A percentile compares a stretch with the other conserved stretches of the same genome.
These are phyloP conservation scores for Botrytis byssoidea DNA, from an alignment of 2,329 filamentous ascomycete genomes.

Conservation along the genomic window DNA sequence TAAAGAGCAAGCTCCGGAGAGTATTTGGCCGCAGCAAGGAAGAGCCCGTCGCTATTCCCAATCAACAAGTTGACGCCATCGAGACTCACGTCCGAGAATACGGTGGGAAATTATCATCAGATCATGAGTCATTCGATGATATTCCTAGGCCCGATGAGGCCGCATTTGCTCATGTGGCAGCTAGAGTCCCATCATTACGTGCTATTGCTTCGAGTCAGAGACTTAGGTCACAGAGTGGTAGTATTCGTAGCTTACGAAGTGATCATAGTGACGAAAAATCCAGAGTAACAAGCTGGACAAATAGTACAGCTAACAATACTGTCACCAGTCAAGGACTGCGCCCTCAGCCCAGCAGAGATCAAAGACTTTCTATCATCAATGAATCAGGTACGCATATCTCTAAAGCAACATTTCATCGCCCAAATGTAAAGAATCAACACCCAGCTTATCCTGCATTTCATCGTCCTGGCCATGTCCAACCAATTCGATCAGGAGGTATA, in stretches of 20 bases:
- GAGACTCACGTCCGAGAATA: slow-evolving; percentile 36
- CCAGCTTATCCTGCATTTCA: slow-evolving; percentile 33
- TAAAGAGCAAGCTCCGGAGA: slow-evolving; percentile 61
- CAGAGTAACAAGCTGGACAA: slow-evolving; percentile 68
- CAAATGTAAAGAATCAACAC: slow-evolving; percentile 33
- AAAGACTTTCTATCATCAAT: slow-evolving; percentile 64
- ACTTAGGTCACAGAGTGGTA: slow-evolving; percentile 54
- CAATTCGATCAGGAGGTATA: slow-evolving; percentile 38
- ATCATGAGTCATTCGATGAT: slow-evolving; percentile 39
- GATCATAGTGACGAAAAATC: slow-evolving; percentile 52
- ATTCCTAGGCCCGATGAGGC: slow-evolving; percentile 43
- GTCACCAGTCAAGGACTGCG: slow-evolving; percentile 43
- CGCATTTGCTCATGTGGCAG: slow-evolving; percentile 49
- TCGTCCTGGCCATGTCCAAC: slow-evolving; percentile 21
- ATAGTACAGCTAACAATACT: slow-evolving; percentile 58
- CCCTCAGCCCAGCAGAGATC: slow-evolving; percentile 46
- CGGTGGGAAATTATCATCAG: slow-evolving; percentile 30
- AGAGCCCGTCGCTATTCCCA: slow-evolving; percentile 43
- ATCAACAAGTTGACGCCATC: slow-evolving; percentile 53
- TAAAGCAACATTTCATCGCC: slow-evolving; percentile 42
- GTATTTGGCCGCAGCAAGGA: slow-evolving; percentile 50
- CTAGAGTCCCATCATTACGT: slow-evolving; percentile 52
- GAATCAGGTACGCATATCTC: slow-evolving; percentile 51
- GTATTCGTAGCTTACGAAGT: slow-evolving; percentile 50
- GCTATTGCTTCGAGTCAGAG: slow-evolving; percentile 47